These are phyloP conservation scores for Thinopyrum elongatum DNA, from an alignment of 176 grass and related monocot species.

Conservation along the genomic window DNA sequence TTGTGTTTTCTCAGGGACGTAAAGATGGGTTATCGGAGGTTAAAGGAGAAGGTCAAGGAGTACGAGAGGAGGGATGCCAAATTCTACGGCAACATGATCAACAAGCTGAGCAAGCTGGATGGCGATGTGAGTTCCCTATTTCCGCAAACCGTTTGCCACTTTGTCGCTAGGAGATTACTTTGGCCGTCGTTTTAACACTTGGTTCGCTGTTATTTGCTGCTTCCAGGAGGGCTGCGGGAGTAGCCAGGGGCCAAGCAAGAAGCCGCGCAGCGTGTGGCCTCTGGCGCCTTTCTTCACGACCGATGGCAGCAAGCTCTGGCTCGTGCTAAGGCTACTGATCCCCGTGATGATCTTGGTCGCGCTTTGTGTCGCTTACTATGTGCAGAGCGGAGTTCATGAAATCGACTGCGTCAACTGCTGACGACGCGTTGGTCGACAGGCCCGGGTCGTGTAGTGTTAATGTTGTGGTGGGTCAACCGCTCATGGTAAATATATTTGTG, in stretches of 20 bases:
- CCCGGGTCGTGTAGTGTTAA: not conserved
- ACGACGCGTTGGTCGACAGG: not conserved
- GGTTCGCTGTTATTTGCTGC: not conserved
- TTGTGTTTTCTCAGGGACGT: slow-evolving; percentile 50
- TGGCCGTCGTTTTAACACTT: not conserved
- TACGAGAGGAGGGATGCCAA: slow-evolving; percentile 56
- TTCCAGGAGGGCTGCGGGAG: slow-evolving; percentile 22
- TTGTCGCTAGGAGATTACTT: not conserved
- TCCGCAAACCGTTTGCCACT: not conserved
- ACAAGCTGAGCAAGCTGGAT: slow-evolving; percentile 46
- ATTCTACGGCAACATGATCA: slow-evolving; percentile 62
- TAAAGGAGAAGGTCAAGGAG: slow-evolving; percentile 61
- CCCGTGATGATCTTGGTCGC: slow-evolving; percentile 37
- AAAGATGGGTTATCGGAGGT: slow-evolving; percentile 49
- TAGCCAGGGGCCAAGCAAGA: slow-evolving; percentile 31
- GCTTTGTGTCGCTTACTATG: slow-evolving; percentile 41
- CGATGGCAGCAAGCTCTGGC: slow-evolving; percentile 37
- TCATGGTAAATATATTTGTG: not conserved
- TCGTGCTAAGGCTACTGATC: slow-evolving; percentile 39
- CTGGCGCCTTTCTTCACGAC: slow-evolving; percentile 2
- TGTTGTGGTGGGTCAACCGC: not conserved
- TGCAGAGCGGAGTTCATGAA: slow-evolving; percentile 31
- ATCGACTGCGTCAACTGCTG: slow-evolving; percentile 50
- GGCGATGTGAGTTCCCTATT: slow-evolving; percentile 27
- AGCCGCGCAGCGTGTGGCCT: slow-evolving; percentile 20